Percentiles rank a stretch among this genome's conserved stretches.
These are phyloP conservation scores for Chaetomiaceae sp. DNA, from an alignment of 2,329 filamentous ascomycete species.

Conservation along the genomic window DNA sequence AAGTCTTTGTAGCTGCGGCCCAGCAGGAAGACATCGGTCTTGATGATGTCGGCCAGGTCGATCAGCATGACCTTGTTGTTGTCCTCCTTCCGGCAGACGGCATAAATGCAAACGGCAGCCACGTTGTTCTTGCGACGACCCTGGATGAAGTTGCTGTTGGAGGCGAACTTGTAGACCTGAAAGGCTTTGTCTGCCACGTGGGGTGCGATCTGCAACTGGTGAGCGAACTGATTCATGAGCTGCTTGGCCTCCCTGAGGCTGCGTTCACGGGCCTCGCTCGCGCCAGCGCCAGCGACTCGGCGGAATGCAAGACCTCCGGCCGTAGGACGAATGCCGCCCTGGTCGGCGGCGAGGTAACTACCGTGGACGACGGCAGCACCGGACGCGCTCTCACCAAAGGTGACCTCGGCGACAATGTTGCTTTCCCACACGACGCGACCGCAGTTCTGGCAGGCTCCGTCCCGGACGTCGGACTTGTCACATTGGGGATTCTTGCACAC, in stretches of 20 bases:
- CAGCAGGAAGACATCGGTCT: conserved; percentile 86
- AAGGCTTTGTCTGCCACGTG: conserved; percentile 60
- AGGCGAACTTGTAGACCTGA: conserved; percentile 71
- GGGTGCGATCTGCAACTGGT: conserved; percentile 56
- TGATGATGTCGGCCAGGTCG: conserved; percentile 79
- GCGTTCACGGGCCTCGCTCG: conserved; percentile 54
- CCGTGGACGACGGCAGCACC: conserved; percentile 90
- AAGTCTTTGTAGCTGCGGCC: conserved; percentile 85
- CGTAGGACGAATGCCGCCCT: conserved; percentile 66
- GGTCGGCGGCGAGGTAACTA: conserved; percentile 78
- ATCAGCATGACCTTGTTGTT: conserved; percentile 89
- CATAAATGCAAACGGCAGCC: conserved; percentile 85
- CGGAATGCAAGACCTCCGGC: conserved; percentile 56
- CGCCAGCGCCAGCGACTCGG: conserved; percentile 49
- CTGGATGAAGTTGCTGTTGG: conserved; percentile 72
- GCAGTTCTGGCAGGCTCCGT: conserved; percentile 74
- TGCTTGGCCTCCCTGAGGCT: conserved; percentile 54
- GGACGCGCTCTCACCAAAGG: conserved; percentile 80
- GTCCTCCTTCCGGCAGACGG: conserved; percentile 73
- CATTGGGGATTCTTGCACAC: conserved; percentile 57
- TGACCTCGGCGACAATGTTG: conserved; percentile 88
- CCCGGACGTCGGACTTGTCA: conserved; percentile 56
- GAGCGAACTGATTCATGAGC: conserved; percentile 58
- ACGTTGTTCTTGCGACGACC: conserved; percentile 82
- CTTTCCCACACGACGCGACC: conserved; percentile 78